phyloP scores from a whole-genome alignment of 768 basidiomycete genomes.

The Tubosaeta brunneosetosa region DNA sequence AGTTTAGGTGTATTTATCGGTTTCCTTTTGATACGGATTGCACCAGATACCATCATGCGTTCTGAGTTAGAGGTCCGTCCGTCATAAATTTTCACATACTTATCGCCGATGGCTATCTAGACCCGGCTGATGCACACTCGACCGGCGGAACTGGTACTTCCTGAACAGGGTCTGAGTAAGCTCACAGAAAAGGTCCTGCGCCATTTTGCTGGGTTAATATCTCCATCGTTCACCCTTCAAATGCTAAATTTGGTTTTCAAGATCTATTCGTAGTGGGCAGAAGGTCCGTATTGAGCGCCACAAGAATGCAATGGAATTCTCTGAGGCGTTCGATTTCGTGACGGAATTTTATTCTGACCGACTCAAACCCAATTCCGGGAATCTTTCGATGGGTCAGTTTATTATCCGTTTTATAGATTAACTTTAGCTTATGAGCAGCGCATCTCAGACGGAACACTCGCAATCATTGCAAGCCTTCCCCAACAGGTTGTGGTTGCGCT shows the following conservation, averaged over 20 bases:
- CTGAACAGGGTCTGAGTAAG: slow-evolving; percentile 52
- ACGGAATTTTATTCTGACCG: slow-evolving; percentile 63
- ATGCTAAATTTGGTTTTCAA: slow-evolving; percentile 18
- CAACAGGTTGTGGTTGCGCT: slow-evolving; percentile 66
- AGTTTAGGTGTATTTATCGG: slow-evolving; percentile 1
- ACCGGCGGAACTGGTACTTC: slow-evolving; percentile 78
- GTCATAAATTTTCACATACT: background rate
- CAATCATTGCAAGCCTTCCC: slow-evolving; percentile 61
- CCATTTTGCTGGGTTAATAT: slow-evolving; percentile 60
- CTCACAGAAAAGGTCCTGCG: slow-evolving; percentile 72
- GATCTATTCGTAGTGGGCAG: slow-evolving; percentile 35
- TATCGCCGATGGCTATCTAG: slow-evolving; percentile 36
- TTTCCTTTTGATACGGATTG: slow-evolving; percentile 4
- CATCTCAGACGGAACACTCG: slow-evolving; percentile 54
- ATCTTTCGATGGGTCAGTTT: slow-evolving; percentile 17
- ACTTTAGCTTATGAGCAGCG: background rate
- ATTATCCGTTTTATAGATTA: background rate
- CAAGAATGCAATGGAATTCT: slow-evolving; percentile 49
- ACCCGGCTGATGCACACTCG: slow-evolving; percentile 82
- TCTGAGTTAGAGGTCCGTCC: slow-evolving; percentile 76
- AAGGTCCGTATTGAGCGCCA: slow-evolving; percentile 64
- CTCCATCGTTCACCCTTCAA: slow-evolving; percentile 2
- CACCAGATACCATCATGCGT: slow-evolving; percentile 72
- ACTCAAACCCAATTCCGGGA: slow-evolving; percentile 39
- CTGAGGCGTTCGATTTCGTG: slow-evolving; percentile 64